Evolutionary conservation across 345 rosid genomes (phyloP), one percentile per base, ranked within the genome.

Genomic region (Lumnitzera littorea): DNA sequence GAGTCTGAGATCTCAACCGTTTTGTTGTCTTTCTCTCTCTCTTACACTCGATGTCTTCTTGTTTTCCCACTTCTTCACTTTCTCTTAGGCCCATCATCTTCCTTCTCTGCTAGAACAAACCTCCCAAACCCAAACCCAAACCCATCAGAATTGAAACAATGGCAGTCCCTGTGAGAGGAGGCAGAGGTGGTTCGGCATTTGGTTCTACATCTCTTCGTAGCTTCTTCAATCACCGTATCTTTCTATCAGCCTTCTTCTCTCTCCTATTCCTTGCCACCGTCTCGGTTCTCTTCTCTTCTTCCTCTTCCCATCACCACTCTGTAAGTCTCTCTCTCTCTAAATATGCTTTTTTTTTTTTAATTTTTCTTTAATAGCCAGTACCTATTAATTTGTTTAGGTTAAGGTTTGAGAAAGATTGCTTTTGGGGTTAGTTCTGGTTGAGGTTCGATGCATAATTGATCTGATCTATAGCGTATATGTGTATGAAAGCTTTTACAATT

Each of bases 121-220:
- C 1, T 20, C 55, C 25, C 55, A 16, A 3, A 36, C 43, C 43
- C 55, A 16, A 3, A 36, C 43, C 43, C 8, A 36, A 36, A 5
- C 43, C 43, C 43, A 4, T 36, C 43, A 12, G 24, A 10, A 13
- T 51, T 0, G 15, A 54, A 10, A 46, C 70, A 53, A 91, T 91
- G 96, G 96, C 94, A 64, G 89, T 81, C 69, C 80, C 89, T 80
- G 74, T 74, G 72, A 82, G 94, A 57, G 95, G 95, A 59, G 67
- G 84, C 67, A 83, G 95, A 5, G 85, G 81, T 3, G 77, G 72
- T 61, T 80, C 74, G 55, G 56, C 64, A 2, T 60, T 67, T 59
- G 82, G 82, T 46, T 55, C 70, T 63, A 69, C 65, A 70, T 81
- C 78, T 58, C 64, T 86, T 56, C 83, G 91, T 15, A 58, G 82